These are phyloP conservation scores for Alternaria panax DNA, from an alignment of 2,329 filamentous ascomycete genomes.

Conservation along the genomic window DNA sequence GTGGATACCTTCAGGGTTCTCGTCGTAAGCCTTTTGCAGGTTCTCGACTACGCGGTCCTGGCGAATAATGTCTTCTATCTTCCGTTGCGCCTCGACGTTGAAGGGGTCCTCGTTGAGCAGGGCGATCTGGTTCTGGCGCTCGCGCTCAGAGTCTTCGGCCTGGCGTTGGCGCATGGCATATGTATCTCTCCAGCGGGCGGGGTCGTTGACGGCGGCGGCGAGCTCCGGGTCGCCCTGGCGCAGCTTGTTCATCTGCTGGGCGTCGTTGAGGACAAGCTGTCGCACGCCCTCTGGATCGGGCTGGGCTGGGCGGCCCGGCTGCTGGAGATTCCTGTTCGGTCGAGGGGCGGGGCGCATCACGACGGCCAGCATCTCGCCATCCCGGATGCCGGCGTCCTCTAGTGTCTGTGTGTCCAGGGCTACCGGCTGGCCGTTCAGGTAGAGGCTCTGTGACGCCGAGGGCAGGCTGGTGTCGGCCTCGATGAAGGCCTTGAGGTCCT, in stretches of 20 bases:
- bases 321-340: conserved; percentile 17
- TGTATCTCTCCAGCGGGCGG: conserved; percentile 76
- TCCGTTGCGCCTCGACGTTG: conserved; percentile 86
- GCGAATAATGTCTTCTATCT: conserved; percentile 96
- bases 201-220: conserved; percentile 76
- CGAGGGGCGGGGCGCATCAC: conserved; percentile 64
- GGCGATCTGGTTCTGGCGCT: conserved; percentile 83
- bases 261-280: conserved; percentile 81
- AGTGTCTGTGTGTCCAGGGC: conserved; percentile 81
- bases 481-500: conserved; percentile 86
- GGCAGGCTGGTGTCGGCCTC: conserved; percentile 82
- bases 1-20: conserved; percentile 88
- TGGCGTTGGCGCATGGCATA: conserved; percentile 72
- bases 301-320: conserved; percentile 19
- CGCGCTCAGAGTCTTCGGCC: conserved; percentile 74
- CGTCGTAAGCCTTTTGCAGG: conserved; percentile 92
- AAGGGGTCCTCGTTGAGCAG: conserved; percentile 93
- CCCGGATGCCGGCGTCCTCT: conserved; percentile 77
- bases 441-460: conserved; percentile 78
- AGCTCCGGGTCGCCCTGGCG: conserved; percentile 77
- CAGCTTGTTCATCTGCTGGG: conserved; percentile 73
- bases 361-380: conserved; percentile 92
- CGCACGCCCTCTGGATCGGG: conserved; percentile 79
- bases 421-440: conserved; percentile 86
- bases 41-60: conserved; percentile 96